These are phyloP conservation scores for Psidium guajava DNA, from an alignment of 345 rosid species.

Conservation along the genomic window DNA sequence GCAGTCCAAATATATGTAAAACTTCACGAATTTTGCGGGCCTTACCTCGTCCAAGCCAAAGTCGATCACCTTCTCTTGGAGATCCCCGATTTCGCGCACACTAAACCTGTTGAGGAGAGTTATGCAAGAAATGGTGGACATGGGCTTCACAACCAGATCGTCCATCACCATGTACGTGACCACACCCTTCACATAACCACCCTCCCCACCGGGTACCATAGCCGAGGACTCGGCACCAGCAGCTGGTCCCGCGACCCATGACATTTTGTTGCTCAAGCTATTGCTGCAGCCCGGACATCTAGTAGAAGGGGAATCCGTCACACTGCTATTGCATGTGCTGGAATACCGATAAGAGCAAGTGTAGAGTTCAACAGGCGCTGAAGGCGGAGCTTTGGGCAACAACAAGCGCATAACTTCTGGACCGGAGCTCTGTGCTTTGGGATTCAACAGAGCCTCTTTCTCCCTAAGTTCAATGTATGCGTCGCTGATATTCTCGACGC, in stretches of 20 bases:
- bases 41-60: not conserved
- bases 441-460: not conserved
- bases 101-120: not conserved
- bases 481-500: not conserved
- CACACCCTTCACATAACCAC: not conserved
- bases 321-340: not conserved
- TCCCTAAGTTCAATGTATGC: not conserved
- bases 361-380: not conserved
- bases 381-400: not conserved
- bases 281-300: not conserved
- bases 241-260: not conserved
- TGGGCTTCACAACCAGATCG: not conserved
- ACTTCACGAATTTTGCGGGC: not conserved
- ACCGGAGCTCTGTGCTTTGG: not conserved
- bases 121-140: not conserved
- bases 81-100: not conserved
- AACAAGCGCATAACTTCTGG: not conserved
- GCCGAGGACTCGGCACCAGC: not conserved
- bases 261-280: not conserved
- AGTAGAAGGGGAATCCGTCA: not conserved
- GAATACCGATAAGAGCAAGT: not conserved
- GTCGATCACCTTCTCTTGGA: not conserved
- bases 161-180: slow-evolving; percentile 4
- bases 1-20: too few species aligned
- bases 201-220: not conserved